phyloP scores from a whole-genome alignment of 768 basidiomycete genomes.

The Scleroderma bovista region DNA sequence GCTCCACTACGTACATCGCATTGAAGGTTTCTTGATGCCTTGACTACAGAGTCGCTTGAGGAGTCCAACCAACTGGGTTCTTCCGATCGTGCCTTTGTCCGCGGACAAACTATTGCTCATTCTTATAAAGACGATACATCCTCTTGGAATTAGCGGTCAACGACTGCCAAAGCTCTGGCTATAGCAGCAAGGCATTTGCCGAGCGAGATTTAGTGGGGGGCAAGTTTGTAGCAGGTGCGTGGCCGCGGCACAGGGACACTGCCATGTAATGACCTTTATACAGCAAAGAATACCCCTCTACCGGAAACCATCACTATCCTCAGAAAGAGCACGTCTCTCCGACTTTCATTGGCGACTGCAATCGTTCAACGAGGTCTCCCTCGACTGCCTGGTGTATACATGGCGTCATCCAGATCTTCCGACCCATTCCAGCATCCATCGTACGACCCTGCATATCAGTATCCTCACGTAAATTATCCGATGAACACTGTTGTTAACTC shows the following conservation, averaged over 20 bases:
- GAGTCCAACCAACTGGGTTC: background rate
- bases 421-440: background rate
- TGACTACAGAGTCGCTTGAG: background rate
- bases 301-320: too few relatives aligned
- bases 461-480: background rate
- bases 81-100: background rate
- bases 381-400: background rate
- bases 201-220: background rate
- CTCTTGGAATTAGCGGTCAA: background rate
- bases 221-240: background rate
- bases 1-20: background rate
- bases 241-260: background rate
- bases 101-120: background rate
- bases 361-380: background rate
- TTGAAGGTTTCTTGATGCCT: background rate
- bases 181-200: background rate
- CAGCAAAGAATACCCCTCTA: background rate
- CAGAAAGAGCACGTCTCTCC: background rate
- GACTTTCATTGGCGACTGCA: background rate
- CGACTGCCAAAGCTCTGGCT: background rate
- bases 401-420: background rate
- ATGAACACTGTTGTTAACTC: background rate
- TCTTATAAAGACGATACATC: background rate
- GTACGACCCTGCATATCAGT: background rate
- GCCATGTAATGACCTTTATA: background rate